These are phyloP conservation scores for Salix purpurea DNA, from an alignment of 345 rosid genomes.

Conservation along the genomic window DNA sequence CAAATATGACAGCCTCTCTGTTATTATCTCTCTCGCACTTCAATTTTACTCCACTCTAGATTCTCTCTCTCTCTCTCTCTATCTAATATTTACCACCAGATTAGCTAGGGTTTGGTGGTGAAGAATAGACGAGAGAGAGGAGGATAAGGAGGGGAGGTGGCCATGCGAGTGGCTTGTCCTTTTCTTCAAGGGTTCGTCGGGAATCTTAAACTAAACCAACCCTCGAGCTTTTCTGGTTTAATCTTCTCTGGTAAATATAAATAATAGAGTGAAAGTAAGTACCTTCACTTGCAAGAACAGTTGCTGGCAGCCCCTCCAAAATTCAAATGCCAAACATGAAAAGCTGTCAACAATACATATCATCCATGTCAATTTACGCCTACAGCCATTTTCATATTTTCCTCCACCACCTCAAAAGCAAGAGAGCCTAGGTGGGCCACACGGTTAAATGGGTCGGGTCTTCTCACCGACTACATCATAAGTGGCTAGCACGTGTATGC, in stretches of 20 bases:
- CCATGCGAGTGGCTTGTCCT: slow-evolving; percentile 32
- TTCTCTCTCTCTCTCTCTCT: background rate
- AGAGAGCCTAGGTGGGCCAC: background rate
- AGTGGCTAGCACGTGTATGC: slow-evolving; percentile 3
- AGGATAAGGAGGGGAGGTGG: slow-evolving; percentile 14
- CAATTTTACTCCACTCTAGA: background rate
- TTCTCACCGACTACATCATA: background rate
- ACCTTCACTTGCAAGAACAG: background rate
- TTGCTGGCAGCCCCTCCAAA: slow-evolving; percentile 22
- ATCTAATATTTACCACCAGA: background rate
- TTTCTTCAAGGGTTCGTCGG: slow-evolving; percentile 17
- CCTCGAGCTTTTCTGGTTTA: background rate
- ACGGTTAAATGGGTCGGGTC: background rate
- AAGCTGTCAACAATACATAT: slow-evolving; percentile 39
- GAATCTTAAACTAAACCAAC: background rate
- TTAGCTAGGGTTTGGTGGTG: slow-evolving; percentile 36
- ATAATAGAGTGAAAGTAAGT: background rate
- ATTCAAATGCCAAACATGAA: slow-evolving; percentile 31
- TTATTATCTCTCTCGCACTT: no score
- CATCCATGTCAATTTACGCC: slow-evolving; percentile 16
- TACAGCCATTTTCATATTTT: slow-evolving; percentile 4
- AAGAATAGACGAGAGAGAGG: slow-evolving; percentile 23
- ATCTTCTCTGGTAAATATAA: background rate
- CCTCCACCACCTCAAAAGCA: background rate
- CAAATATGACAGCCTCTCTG: no score